phyloP scores from a whole-genome alignment of 192 early-diverging fungal species.

The Umbelopsis isabellina region DNA sequence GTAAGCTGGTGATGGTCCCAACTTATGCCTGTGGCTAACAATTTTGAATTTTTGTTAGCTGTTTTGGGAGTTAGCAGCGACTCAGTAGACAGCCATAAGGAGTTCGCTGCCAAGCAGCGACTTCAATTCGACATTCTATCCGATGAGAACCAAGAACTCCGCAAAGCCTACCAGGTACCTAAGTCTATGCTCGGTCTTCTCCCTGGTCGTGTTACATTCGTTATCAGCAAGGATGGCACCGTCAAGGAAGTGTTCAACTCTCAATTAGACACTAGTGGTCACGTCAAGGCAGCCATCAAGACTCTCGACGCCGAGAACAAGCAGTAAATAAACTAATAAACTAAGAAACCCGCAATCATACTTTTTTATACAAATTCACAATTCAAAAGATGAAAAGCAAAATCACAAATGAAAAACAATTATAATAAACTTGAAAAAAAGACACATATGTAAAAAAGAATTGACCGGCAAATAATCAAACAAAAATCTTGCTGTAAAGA shows the following conservation, averaged over 20 bases:
- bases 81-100: slow-evolving; percentile 35
- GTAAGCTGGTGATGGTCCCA: too few species aligned
- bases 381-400: background rate
- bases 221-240: slow-evolving; percentile 42
- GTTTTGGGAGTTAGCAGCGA: slow-evolving; percentile 45
- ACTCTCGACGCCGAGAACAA: slow-evolving; percentile 27
- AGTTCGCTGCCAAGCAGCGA: slow-evolving; percentile 27
- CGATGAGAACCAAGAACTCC: slow-evolving; percentile 33
- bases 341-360: background rate
- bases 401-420: background rate
- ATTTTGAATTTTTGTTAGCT: background rate
- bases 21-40: too few species aligned
- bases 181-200: slow-evolving; percentile 28
- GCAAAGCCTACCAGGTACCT: slow-evolving; percentile 37
- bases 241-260: slow-evolving; percentile 45
- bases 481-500: background rate
- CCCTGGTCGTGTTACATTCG: slow-evolving; percentile 39
- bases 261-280: slow-evolving; percentile 30
- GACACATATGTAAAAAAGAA: background rate
- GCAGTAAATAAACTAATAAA: background rate
- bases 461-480: background rate
- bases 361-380: slow-evolving; percentile 5
- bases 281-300: slow-evolving; percentile 37
- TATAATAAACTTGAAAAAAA: background rate
- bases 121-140: slow-evolving; percentile 40